Percentiles rank a stretch among this genome's conserved stretches.
These are phyloP conservation scores for Geotrichum siamense DNA, from an alignment of 1,139 yeast genomes.

Conservation along the genomic window DNA sequence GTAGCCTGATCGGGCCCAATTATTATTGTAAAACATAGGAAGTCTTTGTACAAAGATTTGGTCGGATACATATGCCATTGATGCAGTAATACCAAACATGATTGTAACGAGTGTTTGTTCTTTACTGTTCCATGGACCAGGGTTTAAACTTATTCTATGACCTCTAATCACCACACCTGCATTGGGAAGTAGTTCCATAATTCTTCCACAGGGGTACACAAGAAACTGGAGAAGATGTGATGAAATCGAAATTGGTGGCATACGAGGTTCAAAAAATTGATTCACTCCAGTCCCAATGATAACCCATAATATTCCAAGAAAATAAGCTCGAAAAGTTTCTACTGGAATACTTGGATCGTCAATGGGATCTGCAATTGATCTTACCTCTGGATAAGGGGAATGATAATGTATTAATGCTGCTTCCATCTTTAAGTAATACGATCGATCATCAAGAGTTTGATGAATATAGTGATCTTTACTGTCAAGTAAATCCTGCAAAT, in stretches of 20 bases:
- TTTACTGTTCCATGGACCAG: conserved; percentile 59
- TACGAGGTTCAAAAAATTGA: conserved; percentile 51
- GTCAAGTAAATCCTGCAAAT: conserved; percentile 26
- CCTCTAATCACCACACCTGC: conserved; percentile 41
- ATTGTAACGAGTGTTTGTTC: conserved; percentile 60
- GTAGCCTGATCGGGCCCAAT: conserved; percentile 46
- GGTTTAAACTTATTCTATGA: conserved; percentile 41
- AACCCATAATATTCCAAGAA: conserved; percentile 51
- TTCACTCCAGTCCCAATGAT: conserved; percentile 53
- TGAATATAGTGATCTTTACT: conserved; percentile 3
- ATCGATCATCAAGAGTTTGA: conserved; percentile 7
- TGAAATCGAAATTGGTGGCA: conserved; percentile 44
- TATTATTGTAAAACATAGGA: conserved; percentile 36
- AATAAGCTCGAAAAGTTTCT: conserved; percentile 56
- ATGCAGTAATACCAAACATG: conserved; percentile 40
- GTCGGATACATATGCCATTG: conserved; percentile 42
- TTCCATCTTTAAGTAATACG: conserved; percentile 29
- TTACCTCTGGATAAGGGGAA: conserved; percentile 58
- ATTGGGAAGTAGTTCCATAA: conserved; percentile 39
- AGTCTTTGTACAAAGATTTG: conserved; percentile 41
- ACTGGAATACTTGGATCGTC: conserved; percentile 46
- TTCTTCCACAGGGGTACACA: conserved; percentile 50
- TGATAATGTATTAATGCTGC: conserved; percentile 42
- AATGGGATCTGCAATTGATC: conserved; percentile 48
- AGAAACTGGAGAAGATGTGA: conserved; percentile 50